Conservation (phyloP, 1,139 yeast genomes). For the Debaryomyces subglobosus region DNA sequence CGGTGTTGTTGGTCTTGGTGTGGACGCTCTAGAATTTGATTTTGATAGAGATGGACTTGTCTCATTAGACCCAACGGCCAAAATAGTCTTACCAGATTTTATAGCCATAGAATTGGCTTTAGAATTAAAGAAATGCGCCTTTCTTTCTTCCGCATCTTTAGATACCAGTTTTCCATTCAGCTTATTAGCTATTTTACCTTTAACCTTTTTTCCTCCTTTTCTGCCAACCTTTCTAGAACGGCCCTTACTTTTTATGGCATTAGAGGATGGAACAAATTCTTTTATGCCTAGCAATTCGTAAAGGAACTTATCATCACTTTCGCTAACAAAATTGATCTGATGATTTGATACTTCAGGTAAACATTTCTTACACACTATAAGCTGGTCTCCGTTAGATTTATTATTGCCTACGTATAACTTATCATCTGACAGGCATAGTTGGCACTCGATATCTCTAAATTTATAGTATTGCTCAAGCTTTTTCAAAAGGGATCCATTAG, state of each 20-base stretch:
- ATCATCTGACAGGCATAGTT: conserved; percentile 43
- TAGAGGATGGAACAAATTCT: conserved; percentile 35
- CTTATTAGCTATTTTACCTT: neutral
- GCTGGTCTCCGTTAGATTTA: conserved; percentile 19
- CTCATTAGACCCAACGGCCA: conserved; percentile 41
- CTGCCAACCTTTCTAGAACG: conserved; percentile 28
- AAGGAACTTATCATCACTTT: conserved; percentile 51
- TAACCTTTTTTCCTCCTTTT: conserved; percentile 26
- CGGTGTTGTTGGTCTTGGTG: conserved; percentile 10
- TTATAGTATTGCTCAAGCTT: conserved; percentile 50
- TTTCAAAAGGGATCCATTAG: conserved; percentile 57
- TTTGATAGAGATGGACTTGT: conserved; percentile 16
- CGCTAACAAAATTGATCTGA: conserved; percentile 38
- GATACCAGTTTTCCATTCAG: conserved; percentile 1
- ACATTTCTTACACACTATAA: conserved; percentile 48
- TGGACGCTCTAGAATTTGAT: conserved; percentile 8
- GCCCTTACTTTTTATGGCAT: conserved; percentile 20
- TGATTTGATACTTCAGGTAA: conserved; percentile 27
- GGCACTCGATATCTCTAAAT: conserved; percentile 55
- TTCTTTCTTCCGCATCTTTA: conserved; percentile 38
- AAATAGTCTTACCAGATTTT: conserved; percentile 47
- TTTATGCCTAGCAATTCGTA: conserved; percentile 53
- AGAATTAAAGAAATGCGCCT: conserved; percentile 40
- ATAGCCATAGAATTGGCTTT: conserved; percentile 36
- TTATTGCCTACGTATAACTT: conserved; percentile 41